phyloP scores from a whole-genome alignment of 2,329 filamentous ascomycete genomes.

The Apiospora phragmitis region DNA sequence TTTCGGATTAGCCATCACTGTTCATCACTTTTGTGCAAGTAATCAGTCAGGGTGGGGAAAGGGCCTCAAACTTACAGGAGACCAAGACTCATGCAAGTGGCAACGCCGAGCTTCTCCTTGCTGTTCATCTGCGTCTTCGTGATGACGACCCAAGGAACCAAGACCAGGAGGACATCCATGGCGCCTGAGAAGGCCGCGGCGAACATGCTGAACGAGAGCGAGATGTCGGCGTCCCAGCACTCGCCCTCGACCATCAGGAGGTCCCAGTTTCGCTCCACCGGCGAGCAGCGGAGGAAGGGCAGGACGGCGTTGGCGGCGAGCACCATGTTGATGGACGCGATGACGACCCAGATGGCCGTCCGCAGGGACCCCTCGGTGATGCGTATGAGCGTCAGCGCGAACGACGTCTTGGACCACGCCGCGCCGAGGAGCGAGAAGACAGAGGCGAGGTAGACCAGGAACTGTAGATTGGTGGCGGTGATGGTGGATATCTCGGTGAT shows the following conservation, averaged over 20 bases:
- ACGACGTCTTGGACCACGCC: constrained; percentile 40
- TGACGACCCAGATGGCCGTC: constrained; percentile 32
- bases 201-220: constrained; percentile 23
- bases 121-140: constrained; percentile 35
- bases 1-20: background rate
- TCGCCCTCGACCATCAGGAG: constrained; percentile 11
- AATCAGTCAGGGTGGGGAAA: background rate
- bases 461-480: background rate
- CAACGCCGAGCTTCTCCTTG: constrained; percentile 38
- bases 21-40: background rate
- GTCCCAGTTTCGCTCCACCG: constrained; percentile 18
- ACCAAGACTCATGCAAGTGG: constrained; percentile 37
- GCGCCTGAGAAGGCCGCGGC: constrained; percentile 26
- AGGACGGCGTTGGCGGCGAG: constrained; percentile 26
- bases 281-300: constrained; percentile 22
- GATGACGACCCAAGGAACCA: constrained; percentile 39
- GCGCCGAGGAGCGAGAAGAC: constrained; percentile 28
- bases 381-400: constrained; percentile 36
- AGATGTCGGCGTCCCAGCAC: constrained; percentile 19
- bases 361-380: constrained; percentile 29
- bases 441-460: constrained; percentile 4
- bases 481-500: background rate
- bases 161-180: constrained; percentile 38
- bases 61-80: constrained; percentile 24
- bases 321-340: constrained; percentile 29